Conservation (phyloP, 2,329 filamentous ascomycete genomes). For the Colletotrichum coccodes region DNA sequence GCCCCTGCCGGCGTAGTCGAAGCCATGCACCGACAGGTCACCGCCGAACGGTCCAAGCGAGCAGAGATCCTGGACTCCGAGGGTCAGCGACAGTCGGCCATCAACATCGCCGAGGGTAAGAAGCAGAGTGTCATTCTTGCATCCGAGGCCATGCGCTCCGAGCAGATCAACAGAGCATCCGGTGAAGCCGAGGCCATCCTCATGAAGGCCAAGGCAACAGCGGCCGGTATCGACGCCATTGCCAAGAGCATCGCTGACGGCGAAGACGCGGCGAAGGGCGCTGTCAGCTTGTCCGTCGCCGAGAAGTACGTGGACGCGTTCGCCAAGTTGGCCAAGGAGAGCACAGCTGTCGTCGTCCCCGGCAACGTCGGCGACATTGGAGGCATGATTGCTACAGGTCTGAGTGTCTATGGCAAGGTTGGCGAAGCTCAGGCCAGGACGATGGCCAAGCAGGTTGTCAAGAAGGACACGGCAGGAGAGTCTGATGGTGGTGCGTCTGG, state of each 20-base stretch:
- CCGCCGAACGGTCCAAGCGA: conserved; percentile 95
- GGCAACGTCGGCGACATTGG: conserved; percentile 97
- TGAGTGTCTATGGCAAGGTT: conserved; percentile 96
- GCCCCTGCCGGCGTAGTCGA: conserved; percentile 92
- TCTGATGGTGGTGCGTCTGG: conserved; percentile 30
- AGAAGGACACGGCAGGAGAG: conserved; percentile 34
- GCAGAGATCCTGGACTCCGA: conserved; percentile 98
- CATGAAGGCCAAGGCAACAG: conserved; percentile 86
- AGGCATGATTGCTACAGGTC: conserved; percentile 94
- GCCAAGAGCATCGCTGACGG: conserved; percentile 80
- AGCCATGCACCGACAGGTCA: conserved; percentile 98
- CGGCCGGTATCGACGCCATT: conserved; percentile 87
- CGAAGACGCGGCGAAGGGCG: conserved; percentile 79
- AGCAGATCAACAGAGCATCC: conserved; percentile 91
- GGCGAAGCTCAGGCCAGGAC: conserved; percentile 80
- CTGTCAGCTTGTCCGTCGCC: conserved; percentile 87
- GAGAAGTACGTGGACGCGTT: conserved; percentile 99
- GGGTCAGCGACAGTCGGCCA: conserved; percentile 94
- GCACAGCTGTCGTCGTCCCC: conserved; percentile 93
- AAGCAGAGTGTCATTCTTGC: conserved; percentile 98
- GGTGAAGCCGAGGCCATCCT: conserved; percentile 96
- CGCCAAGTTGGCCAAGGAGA: conserved; percentile 90
- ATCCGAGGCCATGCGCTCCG: conserved; percentile 87
- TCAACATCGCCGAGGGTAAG: conserved; percentile 97
- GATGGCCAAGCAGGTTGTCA: conserved; percentile 62